Evolutionary conservation across 306 rosid species (phyloP), one percentile per base, ranked within the genome.

Genomic region (Malus asiatica): DNA sequence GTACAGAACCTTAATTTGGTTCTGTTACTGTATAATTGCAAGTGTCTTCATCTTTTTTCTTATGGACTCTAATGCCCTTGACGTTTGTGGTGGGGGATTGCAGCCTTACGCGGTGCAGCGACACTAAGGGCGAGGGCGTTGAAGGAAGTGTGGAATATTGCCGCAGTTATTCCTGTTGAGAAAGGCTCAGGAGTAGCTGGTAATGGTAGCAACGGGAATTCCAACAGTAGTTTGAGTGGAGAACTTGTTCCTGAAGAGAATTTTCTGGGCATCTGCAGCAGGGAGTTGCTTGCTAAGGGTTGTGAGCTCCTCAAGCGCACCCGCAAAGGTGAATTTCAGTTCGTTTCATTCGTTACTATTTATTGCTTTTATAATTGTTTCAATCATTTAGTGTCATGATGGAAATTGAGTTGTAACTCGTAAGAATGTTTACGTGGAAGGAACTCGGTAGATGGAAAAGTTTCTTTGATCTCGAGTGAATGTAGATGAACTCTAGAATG

Each of bases 61-160:
- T 66, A 8, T 16, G 72, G 77, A 68, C 33, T 1, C 48, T 57
- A 45, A 22, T 83, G 70, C 42, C 42, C 33, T 30, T 70, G 69
- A 38, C 15, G 48, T 68, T 20, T 44, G 29, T n/a, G 71, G 64
- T 55, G 66, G 68, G 77, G 71, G 58, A 68, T 68, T 76, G 69
- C 83, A 95, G 98, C 99, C 14, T 76, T 96, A 78, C 95, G 96
- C 45, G 99, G 99, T 52, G 99, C 97, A 3, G 98, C 99, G 3
- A 96, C 99, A 25, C 78, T 96, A 82, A 96, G 90, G 90, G 96
- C 99, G 23, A 89, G 99, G 89, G 88, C 96, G 6, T 77, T 89
- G 73, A 96, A 90, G 87, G 99, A 96, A 75, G 96, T 96, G 40
- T 96, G 93, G 98, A 96, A 89, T 81, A 82, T 91, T 62, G 99